Percentiles rank a stretch among this genome's conserved stretches.
Conservation (phyloP, 2,329 filamentous ascomycete species). For the Pestalotiopsis sp. region DNA sequence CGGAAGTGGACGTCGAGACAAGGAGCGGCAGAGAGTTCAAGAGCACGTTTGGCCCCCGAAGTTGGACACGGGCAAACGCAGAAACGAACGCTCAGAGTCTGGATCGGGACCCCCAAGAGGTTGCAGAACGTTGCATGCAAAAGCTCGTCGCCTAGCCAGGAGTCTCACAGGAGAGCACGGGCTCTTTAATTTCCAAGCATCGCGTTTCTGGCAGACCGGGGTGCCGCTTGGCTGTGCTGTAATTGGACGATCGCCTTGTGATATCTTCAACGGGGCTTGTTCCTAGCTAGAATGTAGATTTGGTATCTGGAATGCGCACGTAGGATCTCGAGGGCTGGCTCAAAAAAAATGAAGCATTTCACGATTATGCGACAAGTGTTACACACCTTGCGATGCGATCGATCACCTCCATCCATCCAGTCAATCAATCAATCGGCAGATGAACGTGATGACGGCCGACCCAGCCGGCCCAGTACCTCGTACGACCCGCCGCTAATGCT, state of each 20-base stretch:
- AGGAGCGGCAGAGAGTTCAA: background rate
- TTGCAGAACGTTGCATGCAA: conserved; percentile 1
- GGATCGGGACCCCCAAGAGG: background rate
- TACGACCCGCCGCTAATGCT: background rate
- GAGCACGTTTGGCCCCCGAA: background rate
- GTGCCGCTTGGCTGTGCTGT: conserved; percentile 1
- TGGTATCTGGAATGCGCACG: background rate
- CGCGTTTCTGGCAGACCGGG: conserved; percentile 1
- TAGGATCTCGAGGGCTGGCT: background rate
- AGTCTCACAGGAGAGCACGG: conserved; percentile 1
- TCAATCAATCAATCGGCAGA: background rate
- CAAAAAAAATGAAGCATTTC: background rate
- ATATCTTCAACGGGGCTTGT: no score
- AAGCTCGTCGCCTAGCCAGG: conserved; percentile 1
- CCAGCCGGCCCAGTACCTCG: background rate
- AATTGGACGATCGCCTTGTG: background rate
- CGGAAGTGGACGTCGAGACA: background rate
- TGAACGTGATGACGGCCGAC: background rate
- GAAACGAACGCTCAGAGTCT: background rate
- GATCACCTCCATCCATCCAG: background rate
- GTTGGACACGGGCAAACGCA: background rate
- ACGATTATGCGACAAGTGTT: background rate
- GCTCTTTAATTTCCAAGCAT: conserved; percentile 8
- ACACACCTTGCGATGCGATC: background rate
- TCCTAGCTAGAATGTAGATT: background rate